Percentiles rank a stretch among this genome's conserved stretches.
phyloP scores from a whole-genome alignment of 1,284 basidiomycete species.

The Malassezia yamatoensis region DNA sequence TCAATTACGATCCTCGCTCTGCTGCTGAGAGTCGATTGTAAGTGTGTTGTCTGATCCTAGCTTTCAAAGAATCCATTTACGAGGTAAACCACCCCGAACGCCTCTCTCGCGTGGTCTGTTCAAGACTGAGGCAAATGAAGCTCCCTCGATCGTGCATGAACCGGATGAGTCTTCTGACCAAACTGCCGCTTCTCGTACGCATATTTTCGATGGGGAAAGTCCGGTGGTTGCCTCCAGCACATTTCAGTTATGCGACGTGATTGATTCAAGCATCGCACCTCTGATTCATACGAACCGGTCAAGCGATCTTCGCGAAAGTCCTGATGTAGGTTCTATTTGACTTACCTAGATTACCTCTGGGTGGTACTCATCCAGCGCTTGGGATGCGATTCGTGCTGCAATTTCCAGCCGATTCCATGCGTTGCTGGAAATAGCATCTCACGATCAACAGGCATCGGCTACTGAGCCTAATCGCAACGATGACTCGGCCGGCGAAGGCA shows the following conservation, averaged over 20 bases:
- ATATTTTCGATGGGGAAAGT: slow-evolving; percentile 77
- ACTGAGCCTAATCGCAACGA: too few species aligned
- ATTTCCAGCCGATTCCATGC: slow-evolving; percentile 24
- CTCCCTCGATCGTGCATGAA: background rate
- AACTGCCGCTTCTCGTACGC: slow-evolving; percentile 51
- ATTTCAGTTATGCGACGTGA: slow-evolving; percentile 85
- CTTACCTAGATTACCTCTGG: slow-evolving; percentile 20
- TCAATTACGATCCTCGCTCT: slow-evolving; percentile 77
- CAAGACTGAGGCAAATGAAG: slow-evolving; percentile 10
- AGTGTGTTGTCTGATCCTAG: background rate
- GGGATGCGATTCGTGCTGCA: slow-evolving; percentile 26
- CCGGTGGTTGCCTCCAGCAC: slow-evolving; percentile 69
- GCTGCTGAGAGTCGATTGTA: slow-evolving; percentile 60
- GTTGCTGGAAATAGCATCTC: background rate
- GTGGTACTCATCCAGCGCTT: slow-evolving; percentile 27
- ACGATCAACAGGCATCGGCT: too few species aligned
- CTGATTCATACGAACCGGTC: slow-evolving; percentile 21
- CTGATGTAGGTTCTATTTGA: slow-evolving; percentile 13
- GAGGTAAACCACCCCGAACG: slow-evolving; percentile 13
- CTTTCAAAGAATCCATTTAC: slow-evolving; percentile 25
- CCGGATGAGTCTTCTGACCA: background rate
- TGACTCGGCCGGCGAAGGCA: background rate
- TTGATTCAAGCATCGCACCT: slow-evolving; percentile 57
- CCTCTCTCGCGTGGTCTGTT: slow-evolving; percentile 5
- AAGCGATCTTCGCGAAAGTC: background rate